A percentile compares a stretch with the other conserved stretches of the same genome.
phyloP scores from a whole-genome alignment of 345 rosid genomes.

The Moricandia moricandioides region DNA sequence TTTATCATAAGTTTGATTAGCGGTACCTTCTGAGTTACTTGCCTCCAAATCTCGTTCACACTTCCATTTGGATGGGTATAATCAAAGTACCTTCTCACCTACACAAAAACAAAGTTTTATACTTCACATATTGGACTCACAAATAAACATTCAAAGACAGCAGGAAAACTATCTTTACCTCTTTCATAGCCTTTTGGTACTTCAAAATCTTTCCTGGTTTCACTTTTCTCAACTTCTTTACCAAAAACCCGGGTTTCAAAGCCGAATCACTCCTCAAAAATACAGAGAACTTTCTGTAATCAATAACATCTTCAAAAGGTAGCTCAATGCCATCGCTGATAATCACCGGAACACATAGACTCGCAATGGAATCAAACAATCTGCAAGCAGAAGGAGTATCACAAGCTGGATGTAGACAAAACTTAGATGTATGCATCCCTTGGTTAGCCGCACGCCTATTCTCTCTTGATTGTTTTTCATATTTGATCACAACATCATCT shows the following conservation, averaged over 20 bases:
- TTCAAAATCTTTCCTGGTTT: slow-evolving; percentile 53
- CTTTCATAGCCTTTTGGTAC: slow-evolving; percentile 65
- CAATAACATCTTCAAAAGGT: slow-evolving; percentile 85
- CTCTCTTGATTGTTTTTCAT: slow-evolving; percentile 71
- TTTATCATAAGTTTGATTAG: slow-evolving; percentile 69
- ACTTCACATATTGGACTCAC: not conserved
- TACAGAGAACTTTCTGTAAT: slow-evolving; percentile 69
- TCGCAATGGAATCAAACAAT: slow-evolving; percentile 79
- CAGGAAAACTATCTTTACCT: slow-evolving; percentile 41
- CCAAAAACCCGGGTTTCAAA: slow-evolving; percentile 60
- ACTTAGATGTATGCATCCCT: slow-evolving; percentile 68
- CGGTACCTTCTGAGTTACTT: slow-evolving; percentile 70
- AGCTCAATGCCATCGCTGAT: slow-evolving; percentile 78
- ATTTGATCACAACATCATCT: slow-evolving; percentile 54
- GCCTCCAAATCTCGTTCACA: slow-evolving; percentile 82
- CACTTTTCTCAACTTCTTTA: slow-evolving; percentile 53
- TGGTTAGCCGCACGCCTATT: slow-evolving; percentile 10
- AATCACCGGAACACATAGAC: slow-evolving; percentile 93
- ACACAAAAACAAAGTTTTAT: not conserved
- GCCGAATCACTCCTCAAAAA: slow-evolving; percentile 64
- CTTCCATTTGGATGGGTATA: slow-evolving; percentile 55
- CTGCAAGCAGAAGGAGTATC: slow-evolving; percentile 91
- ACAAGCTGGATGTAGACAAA: slow-evolving; percentile 86
- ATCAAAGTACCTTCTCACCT: slow-evolving; percentile 71
- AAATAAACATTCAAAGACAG: not conserved